Evolutionary conservation across 345 rosid species (phyloP).

Genomic region (Gossypium thurberi): DNA sequence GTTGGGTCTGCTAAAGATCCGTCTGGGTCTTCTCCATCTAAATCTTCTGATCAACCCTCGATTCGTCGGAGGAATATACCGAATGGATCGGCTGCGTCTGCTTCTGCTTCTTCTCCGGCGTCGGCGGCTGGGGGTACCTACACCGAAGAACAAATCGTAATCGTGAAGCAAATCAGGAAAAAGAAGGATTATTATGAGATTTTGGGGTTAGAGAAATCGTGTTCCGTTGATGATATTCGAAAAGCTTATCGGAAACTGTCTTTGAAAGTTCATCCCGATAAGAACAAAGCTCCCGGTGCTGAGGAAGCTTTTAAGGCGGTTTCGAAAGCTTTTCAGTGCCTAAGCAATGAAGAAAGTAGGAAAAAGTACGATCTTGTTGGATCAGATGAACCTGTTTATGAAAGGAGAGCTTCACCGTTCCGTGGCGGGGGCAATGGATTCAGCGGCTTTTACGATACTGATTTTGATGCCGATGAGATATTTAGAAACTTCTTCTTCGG

Average conservation of each 20-base stretch:
- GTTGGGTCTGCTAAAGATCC: background rate
- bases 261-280: slow-evolving; percentile 89
- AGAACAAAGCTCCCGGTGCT: slow-evolving; percentile 87
- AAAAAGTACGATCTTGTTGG: slow-evolving; percentile 72
- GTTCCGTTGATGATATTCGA: slow-evolving; percentile 75
- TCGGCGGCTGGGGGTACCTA: slow-evolving; percentile 17
- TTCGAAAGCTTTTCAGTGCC: slow-evolving; percentile 91
- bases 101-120: slow-evolving; percentile 26
- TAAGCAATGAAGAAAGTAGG: slow-evolving; percentile 64
- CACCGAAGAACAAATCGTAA: slow-evolving; percentile 68
- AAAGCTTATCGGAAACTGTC: slow-evolving; percentile 88
- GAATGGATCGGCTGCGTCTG: slow-evolving; percentile 27
- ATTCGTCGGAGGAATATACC: slow-evolving; percentile 49
- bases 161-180: slow-evolving; percentile 69
- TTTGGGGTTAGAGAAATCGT: slow-evolving; percentile 56
- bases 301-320: slow-evolving; percentile 90
- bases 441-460: slow-evolving; percentile 66
- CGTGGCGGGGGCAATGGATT: slow-evolving; percentile 31
- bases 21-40: slow-evolving; percentile 9
- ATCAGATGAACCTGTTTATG: slow-evolving; percentile 65
- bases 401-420: slow-evolving; percentile 40
- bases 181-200: slow-evolving; percentile 89
- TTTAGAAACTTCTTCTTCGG: slow-evolving; percentile 92
- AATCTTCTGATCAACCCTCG: slow-evolving; percentile 42
- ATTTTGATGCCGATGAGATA: slow-evolving; percentile 86